phyloP scores from a whole-genome alignment of 2,329 filamentous ascomycete genomes.

The Phyllosticta ampelicida region DNA sequence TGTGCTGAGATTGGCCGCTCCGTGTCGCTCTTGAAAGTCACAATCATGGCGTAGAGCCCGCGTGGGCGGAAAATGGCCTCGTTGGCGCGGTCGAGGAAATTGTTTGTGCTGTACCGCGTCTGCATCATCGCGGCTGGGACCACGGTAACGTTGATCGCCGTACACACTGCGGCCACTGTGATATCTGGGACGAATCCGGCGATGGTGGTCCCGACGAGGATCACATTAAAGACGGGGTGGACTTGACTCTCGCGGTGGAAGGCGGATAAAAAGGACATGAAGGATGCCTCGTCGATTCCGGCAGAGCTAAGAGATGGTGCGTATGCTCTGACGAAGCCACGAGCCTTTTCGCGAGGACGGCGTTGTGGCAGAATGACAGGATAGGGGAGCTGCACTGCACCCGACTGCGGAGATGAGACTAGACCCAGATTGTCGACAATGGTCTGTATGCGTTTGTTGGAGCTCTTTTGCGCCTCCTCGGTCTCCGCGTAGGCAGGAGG shows the following conservation, averaged over 20 bases:
- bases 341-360: conserved; percentile 36
- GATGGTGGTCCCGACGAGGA: conserved; percentile 22
- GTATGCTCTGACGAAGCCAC: conserved; percentile 46
- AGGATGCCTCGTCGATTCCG: conserved; percentile 39
- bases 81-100: conserved; percentile 47
- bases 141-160: conserved; percentile 34
- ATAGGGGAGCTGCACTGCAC: conserved; percentile 8
- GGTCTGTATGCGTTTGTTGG: neutral
- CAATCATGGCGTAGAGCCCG: conserved; percentile 45
- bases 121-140: conserved; percentile 33
- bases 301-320: conserved; percentile 37
- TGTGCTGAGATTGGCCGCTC: conserved; percentile 30
- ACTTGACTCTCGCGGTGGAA: conserved; percentile 33
- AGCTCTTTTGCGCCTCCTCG: neutral
- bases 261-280: conserved; percentile 39
- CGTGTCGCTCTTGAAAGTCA: conserved; percentile 40
- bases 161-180: conserved; percentile 33
- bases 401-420: neutral
- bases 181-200: conserved; percentile 30
- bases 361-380: conserved; percentile 45
- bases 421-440: neutral
- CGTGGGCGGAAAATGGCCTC: conserved; percentile 46
- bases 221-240: conserved; percentile 10
- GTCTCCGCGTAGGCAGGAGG: neutral
- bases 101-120: conserved; percentile 34